These are phyloP conservation scores for Usnea hakonensis DNA, from an alignment of 495 filamentous ascomycete species.

Conservation along the genomic window DNA sequence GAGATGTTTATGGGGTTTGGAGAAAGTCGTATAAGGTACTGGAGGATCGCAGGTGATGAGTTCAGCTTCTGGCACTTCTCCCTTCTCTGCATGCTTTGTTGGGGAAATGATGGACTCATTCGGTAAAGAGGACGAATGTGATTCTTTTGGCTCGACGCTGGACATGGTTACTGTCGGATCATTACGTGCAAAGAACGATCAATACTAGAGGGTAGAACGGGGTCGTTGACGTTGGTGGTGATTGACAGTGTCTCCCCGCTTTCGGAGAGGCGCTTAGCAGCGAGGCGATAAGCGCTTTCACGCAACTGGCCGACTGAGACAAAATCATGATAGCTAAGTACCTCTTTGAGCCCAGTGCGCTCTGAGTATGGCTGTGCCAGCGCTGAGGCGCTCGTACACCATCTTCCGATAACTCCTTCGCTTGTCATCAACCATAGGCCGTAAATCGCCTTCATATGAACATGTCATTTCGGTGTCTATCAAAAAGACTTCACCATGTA, in stretches of 20 bases:
- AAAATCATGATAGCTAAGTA: background rate
- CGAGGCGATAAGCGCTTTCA: too few relatives aligned
- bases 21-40: constrained; percentile 18
- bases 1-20: constrained; percentile 5
- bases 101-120: background rate
- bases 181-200: background rate
- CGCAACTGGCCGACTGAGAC: too few relatives aligned
- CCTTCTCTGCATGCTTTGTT: background rate
- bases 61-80: background rate
- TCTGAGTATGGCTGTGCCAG: background rate
- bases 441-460: too few relatives aligned
- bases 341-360: background rate
- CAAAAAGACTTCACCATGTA: background rate
- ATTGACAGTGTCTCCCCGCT: too few relatives aligned
- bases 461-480: too few relatives aligned
- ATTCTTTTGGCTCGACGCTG: background rate
- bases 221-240: background rate
- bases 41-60: background rate
- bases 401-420: too few relatives aligned
- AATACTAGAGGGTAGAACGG: background rate
- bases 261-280: too few relatives aligned
- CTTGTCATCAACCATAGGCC: too few relatives aligned
- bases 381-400: too few relatives aligned
- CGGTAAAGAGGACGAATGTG: background rate
- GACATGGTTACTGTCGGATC: background rate